These are phyloP conservation scores for Ophiostoma populinum DNA, from an alignment of 2,329 filamentous ascomycete species.

Conservation along the genomic window DNA sequence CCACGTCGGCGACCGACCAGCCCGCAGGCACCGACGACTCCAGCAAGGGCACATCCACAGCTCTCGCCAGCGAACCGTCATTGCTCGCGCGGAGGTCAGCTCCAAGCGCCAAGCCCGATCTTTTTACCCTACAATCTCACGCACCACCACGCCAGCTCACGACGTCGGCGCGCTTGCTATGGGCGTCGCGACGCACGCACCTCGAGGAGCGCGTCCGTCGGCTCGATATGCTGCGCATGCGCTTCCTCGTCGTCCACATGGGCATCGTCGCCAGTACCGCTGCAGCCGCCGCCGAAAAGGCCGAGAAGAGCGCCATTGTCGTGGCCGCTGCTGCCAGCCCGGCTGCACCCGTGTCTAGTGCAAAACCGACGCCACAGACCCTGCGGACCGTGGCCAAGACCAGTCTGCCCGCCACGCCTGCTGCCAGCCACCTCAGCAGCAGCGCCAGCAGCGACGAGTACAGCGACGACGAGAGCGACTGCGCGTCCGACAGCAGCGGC, in stretches of 20 bases:
- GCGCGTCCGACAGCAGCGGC: constrained; percentile 4
- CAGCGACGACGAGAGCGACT: constrained; percentile 1
- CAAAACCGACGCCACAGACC: too few relatives aligned
- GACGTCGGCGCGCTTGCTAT: constrained; percentile 34
- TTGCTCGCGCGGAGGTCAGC: too few relatives aligned
- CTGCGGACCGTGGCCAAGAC: too few relatives aligned
- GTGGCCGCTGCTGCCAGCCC: constrained; percentile 1
- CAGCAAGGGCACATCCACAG: background rate
- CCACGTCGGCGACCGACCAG: background rate
- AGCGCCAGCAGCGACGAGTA: constrained; percentile 3
- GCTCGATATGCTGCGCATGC: constrained; percentile 44
- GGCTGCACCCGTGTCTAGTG: background rate
- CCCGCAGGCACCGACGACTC: background rate
- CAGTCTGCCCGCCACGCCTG: too few relatives aligned
- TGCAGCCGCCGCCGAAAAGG: constrained; percentile 21
- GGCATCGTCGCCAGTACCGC: constrained; percentile 31
- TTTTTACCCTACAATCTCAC: background rate
- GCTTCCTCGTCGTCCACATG: constrained; percentile 48
- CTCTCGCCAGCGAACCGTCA: too few relatives aligned
- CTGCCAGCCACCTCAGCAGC: background rate
- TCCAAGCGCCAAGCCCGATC: too few relatives aligned
- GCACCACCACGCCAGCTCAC: constrained; percentile 19
- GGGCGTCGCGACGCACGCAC: constrained; percentile 35
- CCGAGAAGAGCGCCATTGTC: constrained; percentile 11
- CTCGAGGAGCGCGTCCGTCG: constrained; percentile 41